Evolutionary conservation across 2,329 filamentous ascomycete species (phyloP).

Genomic region (Phialophora chinensis): DNA sequence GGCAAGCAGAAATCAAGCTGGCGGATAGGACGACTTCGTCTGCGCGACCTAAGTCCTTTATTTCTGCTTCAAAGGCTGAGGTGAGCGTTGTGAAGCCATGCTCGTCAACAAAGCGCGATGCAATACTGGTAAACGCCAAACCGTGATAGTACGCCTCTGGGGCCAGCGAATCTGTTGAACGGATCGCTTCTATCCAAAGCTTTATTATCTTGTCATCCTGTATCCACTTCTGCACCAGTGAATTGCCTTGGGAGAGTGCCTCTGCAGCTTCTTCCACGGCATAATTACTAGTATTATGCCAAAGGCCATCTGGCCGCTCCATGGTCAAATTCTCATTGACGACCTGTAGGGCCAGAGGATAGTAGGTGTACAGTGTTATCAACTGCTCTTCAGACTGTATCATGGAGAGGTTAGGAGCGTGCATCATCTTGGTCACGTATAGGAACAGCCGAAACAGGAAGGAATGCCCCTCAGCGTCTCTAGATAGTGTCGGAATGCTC

Average conservation of each 20-base stretch:
- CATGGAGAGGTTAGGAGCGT: slow-evolving; percentile 47
- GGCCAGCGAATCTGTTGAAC: slow-evolving; percentile 32
- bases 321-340: slow-evolving; percentile 66
- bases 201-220: slow-evolving; percentile 37
- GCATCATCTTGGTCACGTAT: slow-evolving; percentile 69
- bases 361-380: slow-evolving; percentile 55
- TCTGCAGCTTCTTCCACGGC: slow-evolving; percentile 60
- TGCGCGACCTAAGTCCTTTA: slow-evolving; percentile 46
- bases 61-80: slow-evolving; percentile 40
- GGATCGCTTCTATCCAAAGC: slow-evolving; percentile 31
- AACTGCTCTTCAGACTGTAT: slow-evolving; percentile 41
- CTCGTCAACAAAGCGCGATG: slow-evolving; percentile 42
- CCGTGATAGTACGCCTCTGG: slow-evolving; percentile 47
- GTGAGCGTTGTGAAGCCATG: slow-evolving; percentile 43
- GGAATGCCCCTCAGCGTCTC: slow-evolving; percentile 73
- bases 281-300: slow-evolving; percentile 55
- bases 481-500: slow-evolving; percentile 36
- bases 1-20: slow-evolving; percentile 56
- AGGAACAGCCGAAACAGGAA: slow-evolving; percentile 75
- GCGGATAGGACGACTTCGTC: slow-evolving; percentile 55
- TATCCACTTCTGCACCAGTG: slow-evolving; percentile 54
- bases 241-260: slow-evolving; percentile 59
- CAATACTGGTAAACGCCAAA: slow-evolving; percentile 50
- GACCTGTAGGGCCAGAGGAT: slow-evolving; percentile 62
- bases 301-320: slow-evolving; percentile 60